These are phyloP conservation scores for Acacia acuminata DNA, from an alignment of 306 rosid genomes.

Conservation along the genomic window DNA sequence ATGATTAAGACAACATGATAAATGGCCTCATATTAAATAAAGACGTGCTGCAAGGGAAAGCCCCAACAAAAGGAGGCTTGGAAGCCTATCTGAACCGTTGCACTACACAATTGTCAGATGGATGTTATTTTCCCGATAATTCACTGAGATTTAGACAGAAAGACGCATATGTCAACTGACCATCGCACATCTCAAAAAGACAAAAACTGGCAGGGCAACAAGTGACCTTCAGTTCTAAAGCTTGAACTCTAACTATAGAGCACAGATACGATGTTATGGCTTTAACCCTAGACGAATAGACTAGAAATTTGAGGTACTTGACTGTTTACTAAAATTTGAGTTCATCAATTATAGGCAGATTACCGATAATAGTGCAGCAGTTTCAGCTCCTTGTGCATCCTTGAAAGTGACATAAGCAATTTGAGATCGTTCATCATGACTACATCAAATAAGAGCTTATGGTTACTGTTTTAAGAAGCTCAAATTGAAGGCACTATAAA, in stretches of 20 bases:
- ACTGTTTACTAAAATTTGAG: slow-evolving; percentile 1
- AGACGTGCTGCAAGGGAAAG: slow-evolving; percentile 10
- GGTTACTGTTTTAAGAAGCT: neutral
- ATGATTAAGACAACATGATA: neutral
- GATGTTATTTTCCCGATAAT: neutral
- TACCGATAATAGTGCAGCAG: slow-evolving; percentile 93
- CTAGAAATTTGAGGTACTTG: neutral
- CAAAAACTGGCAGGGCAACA: neutral
- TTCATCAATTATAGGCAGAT: slow-evolving; percentile 27
- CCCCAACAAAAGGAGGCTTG: slow-evolving; percentile 12
- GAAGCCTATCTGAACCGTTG: slow-evolving; percentile 20
- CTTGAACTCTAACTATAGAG: slow-evolving; percentile 8
- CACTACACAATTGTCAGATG: neutral
- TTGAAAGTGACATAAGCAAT: slow-evolving; percentile 88
- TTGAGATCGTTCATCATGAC: slow-evolving; percentile 90
- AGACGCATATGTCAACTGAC: slow-evolving; percentile 24
- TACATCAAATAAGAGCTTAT: slow-evolving; percentile 40
- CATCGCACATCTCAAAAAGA: neutral
- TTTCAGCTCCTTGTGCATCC: slow-evolving; percentile 92
- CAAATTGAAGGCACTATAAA: slow-evolving; percentile 11
- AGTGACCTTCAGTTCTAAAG: slow-evolving; percentile 11
- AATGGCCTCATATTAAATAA: neutral
- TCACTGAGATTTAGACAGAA: slow-evolving; percentile 25
- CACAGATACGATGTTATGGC: neutral
- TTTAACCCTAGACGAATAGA: slow-evolving; percentile 14